Conservation (phyloP, 2,329 filamentous ascomycete genomes). For the Penicillium occitanis region DNA sequence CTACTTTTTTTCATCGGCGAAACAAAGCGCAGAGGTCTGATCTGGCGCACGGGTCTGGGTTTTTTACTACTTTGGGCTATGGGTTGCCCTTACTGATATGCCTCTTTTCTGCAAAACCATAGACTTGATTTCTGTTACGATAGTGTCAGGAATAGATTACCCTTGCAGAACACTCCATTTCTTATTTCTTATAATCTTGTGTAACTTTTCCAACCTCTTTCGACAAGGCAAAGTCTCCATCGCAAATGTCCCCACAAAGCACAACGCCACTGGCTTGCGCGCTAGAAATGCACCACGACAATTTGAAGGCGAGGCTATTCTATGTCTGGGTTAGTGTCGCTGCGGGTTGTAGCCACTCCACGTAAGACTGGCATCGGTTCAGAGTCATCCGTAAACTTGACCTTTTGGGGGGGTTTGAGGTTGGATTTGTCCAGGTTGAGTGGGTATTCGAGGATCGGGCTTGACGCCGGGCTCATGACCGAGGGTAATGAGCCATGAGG, state of each 20-base stretch:
- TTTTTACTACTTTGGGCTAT: conserved; percentile 7
- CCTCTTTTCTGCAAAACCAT: conserved; percentile 9
- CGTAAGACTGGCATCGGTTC: background rate
- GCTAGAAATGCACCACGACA: conserved; percentile 13
- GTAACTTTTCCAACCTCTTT: background rate
- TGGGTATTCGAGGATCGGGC: background rate
- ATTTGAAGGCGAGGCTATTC: background rate
- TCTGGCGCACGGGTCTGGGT: conserved; percentile 19
- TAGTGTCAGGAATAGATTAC: conserved; percentile 15
- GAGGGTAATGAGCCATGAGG: background rate
- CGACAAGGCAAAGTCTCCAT: background rate
- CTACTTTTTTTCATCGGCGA: conserved; percentile 16
- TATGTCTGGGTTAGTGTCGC: background rate
- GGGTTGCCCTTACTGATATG: background rate
- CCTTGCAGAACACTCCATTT: background rate
- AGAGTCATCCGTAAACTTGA: conserved; percentile 5
- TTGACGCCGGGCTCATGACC: background rate
- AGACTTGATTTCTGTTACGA: conserved; percentile 14
- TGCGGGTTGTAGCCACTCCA: background rate
- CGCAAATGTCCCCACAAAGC: background rate
- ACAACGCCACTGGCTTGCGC: background rate
- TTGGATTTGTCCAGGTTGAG: background rate
- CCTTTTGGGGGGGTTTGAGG: background rate
- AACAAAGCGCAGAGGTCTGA: conserved; percentile 17
- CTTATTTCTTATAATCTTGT: background rate